Base-by-base conservation (phyloP, 345 rosid genomes). In the Eucalyptus cloeziana region DNA sequence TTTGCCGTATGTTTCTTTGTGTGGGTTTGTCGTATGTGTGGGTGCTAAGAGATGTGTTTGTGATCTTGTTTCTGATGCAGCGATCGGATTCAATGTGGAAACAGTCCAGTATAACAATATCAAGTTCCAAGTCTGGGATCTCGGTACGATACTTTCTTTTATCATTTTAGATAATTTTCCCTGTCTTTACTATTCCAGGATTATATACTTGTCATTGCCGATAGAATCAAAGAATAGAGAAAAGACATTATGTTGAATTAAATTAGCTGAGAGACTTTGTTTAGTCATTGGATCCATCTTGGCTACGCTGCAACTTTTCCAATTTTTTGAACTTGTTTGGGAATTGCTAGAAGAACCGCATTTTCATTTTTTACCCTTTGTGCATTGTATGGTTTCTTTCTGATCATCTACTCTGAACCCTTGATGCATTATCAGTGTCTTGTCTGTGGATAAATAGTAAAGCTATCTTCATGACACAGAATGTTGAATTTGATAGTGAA, bases 81-180 rank as follows among this genome's bases (percentile, higher is more conserved):
- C 99, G 79, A 97, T 97, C 92, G 99, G 99, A 86, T 97, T 97
- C 87, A 97, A 98, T 91, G 99, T 98, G 21, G 99, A 98, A 94
- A 98, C 99, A 9, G 96, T 98, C 43, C 97, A 96, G 93, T 95
- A 97, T 92, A 97, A 97, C 88, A 97, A 97, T 89, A 97, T 97
- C 92, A 97, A 96, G 90, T 97, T 97, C 87, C 99, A 97, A 92
- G 99, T 97, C 44, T 95, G 96, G 96, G 97, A 95, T 93, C 94
- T 95, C 49, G 97, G 96, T 95, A 94, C 11, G 95, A 81, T 37
- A 40, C 30, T 80, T 27, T 62, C 31, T 37, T 90, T 56, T 56
- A 13, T 88, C 89, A 14, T 40, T 50, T 44, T 89, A 86, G 87
- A 86, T 92, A 27, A 43, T 30, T 22, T 30, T 88, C 7, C 3